Percentiles rank a stretch among this genome's conserved stretches.
Evolutionary conservation across 495 filamentous ascomycete genomes (phyloP).

Genomic region (Trichoderma erinaceum): DNA sequence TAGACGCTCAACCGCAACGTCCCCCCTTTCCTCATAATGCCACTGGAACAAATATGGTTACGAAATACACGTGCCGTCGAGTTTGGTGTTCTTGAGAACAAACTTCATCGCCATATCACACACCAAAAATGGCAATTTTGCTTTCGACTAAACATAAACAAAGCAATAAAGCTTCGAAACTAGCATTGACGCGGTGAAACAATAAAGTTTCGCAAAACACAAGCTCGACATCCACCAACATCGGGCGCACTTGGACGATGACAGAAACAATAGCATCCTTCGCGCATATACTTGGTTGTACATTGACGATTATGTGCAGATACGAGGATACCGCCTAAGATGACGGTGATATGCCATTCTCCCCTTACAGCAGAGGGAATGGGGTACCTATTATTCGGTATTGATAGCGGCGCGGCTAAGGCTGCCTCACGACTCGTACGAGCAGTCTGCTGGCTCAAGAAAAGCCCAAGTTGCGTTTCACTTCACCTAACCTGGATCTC

Average conservation of each 20-base stretch:
- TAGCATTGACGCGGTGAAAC: not conserved
- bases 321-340: too few species aligned
- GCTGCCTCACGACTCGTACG: not conserved
- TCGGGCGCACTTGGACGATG: not conserved
- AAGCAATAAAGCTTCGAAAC: not conserved
- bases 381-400: too few species aligned
- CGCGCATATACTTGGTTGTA: too few species aligned
- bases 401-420: too few species aligned
- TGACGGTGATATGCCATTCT: too few species aligned
- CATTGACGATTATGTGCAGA: too few species aligned
- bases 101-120: not conserved
- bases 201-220: not conserved
- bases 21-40: not conserved
- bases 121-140: not conserved
- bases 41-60: not conserved
- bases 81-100: not conserved
- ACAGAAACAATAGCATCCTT: not conserved
- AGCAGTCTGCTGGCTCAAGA: not conserved
- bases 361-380: too few species aligned
- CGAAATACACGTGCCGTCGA: not conserved
- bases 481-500: conserved; percentile 11
- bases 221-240: not conserved
- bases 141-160: conserved; percentile 1
- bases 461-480: conserved; percentile 6
- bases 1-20: not conserved